phyloP scores from a whole-genome alignment of 805 yeast genomes.

The Maudiozyma barnettii region DNA sequence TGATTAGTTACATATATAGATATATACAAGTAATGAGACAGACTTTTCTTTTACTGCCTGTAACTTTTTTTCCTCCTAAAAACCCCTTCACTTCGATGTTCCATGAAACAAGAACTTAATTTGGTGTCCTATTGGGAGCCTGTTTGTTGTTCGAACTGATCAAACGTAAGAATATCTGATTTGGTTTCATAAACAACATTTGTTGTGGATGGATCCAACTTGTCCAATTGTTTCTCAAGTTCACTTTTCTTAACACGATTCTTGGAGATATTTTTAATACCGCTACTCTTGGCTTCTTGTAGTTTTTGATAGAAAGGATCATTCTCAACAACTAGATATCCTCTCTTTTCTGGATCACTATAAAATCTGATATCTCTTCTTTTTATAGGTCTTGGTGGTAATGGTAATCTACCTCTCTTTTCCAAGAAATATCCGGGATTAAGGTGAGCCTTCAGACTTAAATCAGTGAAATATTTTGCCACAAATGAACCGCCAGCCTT shows the following conservation, averaged over 20 bases:
- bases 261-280: conserved; percentile 11
- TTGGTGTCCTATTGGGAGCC: background rate
- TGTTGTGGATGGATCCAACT: conserved; percentile 27
- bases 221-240: conserved; percentile 27
- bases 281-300: conserved; percentile 14
- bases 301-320: conserved; percentile 22
- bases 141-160: conserved; percentile 2
- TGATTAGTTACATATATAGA: background rate
- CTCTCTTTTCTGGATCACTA: conserved; percentile 60
- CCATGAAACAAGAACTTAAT: no score
- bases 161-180: conserved; percentile 5
- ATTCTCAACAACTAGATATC: conserved; percentile 50
- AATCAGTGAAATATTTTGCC: conserved; percentile 56
- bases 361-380: conserved; percentile 75
- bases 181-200: background rate
- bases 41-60: no score
- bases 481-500: conserved; percentile 62
- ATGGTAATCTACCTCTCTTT: conserved; percentile 71
- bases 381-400: conserved; percentile 76
- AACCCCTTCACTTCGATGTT: no score
- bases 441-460: conserved; percentile 67
- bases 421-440: conserved; percentile 60
- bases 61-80: no score
- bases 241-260: conserved; percentile 28
- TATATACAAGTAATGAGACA: background rate